Evolutionary conservation across 768 basidiomycete genomes (phyloP).

Genomic region (Collybiopsis luxurians): DNA sequence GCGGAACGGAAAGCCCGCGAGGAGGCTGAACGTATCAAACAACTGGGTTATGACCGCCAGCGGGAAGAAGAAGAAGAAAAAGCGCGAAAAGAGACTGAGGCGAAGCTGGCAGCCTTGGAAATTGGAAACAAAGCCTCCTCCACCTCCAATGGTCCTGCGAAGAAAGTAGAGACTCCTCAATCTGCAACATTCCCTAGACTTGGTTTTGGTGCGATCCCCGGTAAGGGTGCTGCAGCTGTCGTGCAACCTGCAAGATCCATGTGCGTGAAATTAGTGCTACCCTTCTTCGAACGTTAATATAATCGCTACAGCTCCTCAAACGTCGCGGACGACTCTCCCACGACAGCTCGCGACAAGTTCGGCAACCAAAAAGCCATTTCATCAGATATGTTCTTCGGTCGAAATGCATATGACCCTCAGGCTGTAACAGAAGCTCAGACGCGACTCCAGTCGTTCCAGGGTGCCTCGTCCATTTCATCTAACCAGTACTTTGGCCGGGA

Average conservation of each 20-base stretch:
- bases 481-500: slow-evolving; percentile 95
- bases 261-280: neutral
- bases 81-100: slow-evolving; percentile 60
- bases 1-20: slow-evolving; percentile 88
- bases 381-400: slow-evolving; percentile 95
- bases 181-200: slow-evolving; percentile 62
- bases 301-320: slow-evolving; percentile 6
- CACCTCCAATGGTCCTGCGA: slow-evolving; percentile 15
- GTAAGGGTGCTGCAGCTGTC: slow-evolving; percentile 50
- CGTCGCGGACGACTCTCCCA: slow-evolving; percentile 58
- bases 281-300: neutral
- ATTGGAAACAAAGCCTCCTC: slow-evolving; percentile 32
- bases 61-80: slow-evolving; percentile 83
- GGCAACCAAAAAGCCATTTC: slow-evolving; percentile 94
- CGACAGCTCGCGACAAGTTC: slow-evolving; percentile 87
- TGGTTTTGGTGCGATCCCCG: slow-evolving; percentile 83
- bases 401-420: slow-evolving; percentile 80
- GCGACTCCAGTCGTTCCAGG: slow-evolving; percentile 82
- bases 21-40: slow-evolving; percentile 89
- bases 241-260: neutral
- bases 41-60: slow-evolving; percentile 88
- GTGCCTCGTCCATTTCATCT: slow-evolving; percentile 91
- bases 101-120: slow-evolving; percentile 37
- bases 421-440: slow-evolving; percentile 73
- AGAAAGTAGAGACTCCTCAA: slow-evolving; percentile 4